These are phyloP conservation scores for Neurospora sp. DNA, from an alignment of 2,329 filamentous ascomycete genomes.

Conservation along the genomic window DNA sequence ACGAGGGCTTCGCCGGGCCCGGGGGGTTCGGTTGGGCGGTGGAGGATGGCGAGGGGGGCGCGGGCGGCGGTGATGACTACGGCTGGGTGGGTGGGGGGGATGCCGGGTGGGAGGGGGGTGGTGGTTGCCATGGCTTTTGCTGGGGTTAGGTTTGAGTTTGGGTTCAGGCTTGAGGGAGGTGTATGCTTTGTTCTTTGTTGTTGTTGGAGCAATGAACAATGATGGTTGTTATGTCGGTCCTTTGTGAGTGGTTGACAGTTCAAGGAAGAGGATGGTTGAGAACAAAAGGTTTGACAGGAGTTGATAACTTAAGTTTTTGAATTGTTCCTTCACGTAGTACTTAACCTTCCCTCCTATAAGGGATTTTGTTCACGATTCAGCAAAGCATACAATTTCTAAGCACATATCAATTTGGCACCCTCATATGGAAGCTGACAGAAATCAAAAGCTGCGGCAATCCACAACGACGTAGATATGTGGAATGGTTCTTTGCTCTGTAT, in stretches of 20 bases:
- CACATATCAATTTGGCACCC: not conserved
- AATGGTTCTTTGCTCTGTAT: not conserved
- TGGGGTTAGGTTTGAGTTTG: not conserved
- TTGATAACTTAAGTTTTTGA: not conserved
- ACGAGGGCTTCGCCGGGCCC: conserved; percentile 40
- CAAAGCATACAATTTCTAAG: not conserved
- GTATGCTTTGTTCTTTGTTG: not conserved
- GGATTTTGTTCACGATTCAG: not conserved
- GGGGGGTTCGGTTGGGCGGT: conserved; percentile 23
- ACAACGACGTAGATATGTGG: not conserved
- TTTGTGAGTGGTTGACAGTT: not conserved
- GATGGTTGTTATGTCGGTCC: not conserved
- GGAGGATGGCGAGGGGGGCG: conserved; percentile 17
- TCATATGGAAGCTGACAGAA: not conserved
- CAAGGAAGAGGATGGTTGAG: not conserved
- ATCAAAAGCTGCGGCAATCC: not conserved
- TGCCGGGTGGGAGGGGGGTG: conserved; percentile 10
- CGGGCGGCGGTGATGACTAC: conserved; percentile 16
- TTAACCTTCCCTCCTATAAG: not conserved
- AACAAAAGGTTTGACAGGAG: not conserved
- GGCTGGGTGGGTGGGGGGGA: conserved; percentile 20
- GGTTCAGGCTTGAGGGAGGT: not conserved
- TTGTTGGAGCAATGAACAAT: not conserved
- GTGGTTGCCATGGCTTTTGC: not conserved
- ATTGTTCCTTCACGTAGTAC: not conserved